Evolutionary conservation across 495 filamentous ascomycete genomes (phyloP).

Genomic region (Astrothelium macrocarpum): DNA sequence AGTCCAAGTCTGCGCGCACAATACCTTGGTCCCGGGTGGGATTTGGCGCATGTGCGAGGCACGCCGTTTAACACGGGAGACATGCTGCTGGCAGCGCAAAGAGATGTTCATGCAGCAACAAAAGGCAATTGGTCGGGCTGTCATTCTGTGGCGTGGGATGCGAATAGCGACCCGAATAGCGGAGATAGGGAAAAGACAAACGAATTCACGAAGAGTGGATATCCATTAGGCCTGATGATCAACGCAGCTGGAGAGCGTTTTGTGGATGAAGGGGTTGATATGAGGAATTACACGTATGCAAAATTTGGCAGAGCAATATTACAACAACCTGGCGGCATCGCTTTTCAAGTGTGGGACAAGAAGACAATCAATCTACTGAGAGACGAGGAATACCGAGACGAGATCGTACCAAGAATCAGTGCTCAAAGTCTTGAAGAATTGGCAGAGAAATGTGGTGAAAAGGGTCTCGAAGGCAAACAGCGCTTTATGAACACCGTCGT

Average conservation of each 20-base stretch:
- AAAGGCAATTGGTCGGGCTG: slow-evolving; percentile 54
- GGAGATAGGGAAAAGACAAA: slow-evolving; percentile 49
- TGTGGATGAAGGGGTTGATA: slow-evolving; percentile 53
- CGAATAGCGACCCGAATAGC: slow-evolving; percentile 39
- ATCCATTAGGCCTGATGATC: slow-evolving; percentile 54
- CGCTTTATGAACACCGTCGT: slow-evolving; percentile 40
- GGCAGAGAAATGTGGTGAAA: slow-evolving; percentile 36
- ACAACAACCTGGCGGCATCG: slow-evolving; percentile 44
- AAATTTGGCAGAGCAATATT: slow-evolving; percentile 49
- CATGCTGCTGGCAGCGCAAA: slow-evolving; percentile 39
- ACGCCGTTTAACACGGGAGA: slow-evolving; percentile 54
- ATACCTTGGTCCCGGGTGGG: slow-evolving; percentile 54
- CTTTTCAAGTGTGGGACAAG: slow-evolving; percentile 55
- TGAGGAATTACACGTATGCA: slow-evolving; percentile 57
- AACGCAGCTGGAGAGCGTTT: slow-evolving; percentile 49
- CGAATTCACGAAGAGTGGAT: slow-evolving; percentile 57
- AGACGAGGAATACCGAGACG: slow-evolving; percentile 48
- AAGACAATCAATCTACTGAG: slow-evolving; percentile 40
- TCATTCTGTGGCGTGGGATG: slow-evolving; percentile 54
- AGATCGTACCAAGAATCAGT: slow-evolving; percentile 41
- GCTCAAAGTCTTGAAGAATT: slow-evolving; percentile 44
- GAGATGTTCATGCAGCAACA: slow-evolving; percentile 38
- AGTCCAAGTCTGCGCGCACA: slow-evolving; percentile 44
- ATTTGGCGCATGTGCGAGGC: slow-evolving; percentile 48
- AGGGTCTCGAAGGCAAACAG: slow-evolving; percentile 35